Percentiles rank a stretch among this genome's conserved stretches.
These are phyloP conservation scores for Beauveria brongniartii DNA, from an alignment of 2,329 filamentous ascomycete species.

Conservation along the genomic window DNA sequence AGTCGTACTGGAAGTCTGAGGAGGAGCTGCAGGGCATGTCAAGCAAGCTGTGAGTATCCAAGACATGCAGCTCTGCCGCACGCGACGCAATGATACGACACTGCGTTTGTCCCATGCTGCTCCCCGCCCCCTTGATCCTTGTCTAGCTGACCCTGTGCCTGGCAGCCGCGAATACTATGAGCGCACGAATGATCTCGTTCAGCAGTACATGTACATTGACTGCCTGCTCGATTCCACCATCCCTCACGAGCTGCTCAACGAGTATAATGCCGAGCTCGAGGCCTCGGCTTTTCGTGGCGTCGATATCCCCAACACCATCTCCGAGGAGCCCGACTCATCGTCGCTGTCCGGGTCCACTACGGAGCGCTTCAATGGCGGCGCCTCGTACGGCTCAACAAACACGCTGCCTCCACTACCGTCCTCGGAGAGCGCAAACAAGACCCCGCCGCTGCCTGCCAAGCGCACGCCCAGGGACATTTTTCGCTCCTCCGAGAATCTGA, in stretches of 20 bases:
- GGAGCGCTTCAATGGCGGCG: slow-evolving; percentile 15
- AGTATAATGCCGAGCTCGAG: slow-evolving; percentile 62
- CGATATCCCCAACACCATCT: slow-evolving; percentile 65
- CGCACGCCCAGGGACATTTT: slow-evolving; percentile 83
- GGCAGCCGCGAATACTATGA: slow-evolving; percentile 73
- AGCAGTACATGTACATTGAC: slow-evolving; percentile 92
- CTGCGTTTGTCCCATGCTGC: neutral
- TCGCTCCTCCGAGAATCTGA: slow-evolving; percentile 61
- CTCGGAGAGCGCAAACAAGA: slow-evolving; percentile 2
- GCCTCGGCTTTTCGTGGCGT: slow-evolving; percentile 44
- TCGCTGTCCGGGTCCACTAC: slow-evolving; percentile 23
- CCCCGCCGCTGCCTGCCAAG: slow-evolving; percentile 47
- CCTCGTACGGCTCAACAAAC: slow-evolving; percentile 23
- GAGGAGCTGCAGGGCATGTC: slow-evolving; percentile 64
- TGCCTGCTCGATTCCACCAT: slow-evolving; percentile 81
- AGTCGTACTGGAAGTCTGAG: slow-evolving; percentile 76
- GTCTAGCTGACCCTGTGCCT: slow-evolving; percentile 3
- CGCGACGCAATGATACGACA: neutral
- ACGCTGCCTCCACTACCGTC: slow-evolving; percentile 14
- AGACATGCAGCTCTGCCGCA: neutral
- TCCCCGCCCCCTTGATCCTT: neutral
- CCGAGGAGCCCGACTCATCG: slow-evolving; percentile 50
- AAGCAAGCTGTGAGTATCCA: slow-evolving; percentile 51
- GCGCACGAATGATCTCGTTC: slow-evolving; percentile 78
- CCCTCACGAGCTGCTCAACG: slow-evolving; percentile 85